phyloP scores from a whole-genome alignment of 83 land plant genomes.

The Picea abies region DNA sequence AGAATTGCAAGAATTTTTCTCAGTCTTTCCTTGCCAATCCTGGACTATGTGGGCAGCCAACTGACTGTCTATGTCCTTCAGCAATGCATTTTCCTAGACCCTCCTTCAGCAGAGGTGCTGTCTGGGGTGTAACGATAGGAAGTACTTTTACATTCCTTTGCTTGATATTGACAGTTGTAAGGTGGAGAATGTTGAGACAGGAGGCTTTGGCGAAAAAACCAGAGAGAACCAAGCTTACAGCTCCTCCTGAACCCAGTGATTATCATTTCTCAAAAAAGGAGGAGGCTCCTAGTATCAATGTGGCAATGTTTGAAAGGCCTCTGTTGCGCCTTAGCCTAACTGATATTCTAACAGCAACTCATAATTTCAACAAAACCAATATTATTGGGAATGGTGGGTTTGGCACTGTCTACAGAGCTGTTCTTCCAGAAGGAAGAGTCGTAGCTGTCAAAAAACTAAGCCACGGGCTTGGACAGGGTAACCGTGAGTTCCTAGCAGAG shows the following conservation, averaged over 20 bases:
- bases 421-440: constrained; percentile 33
- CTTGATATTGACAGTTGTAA: constrained; percentile 19
- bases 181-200: constrained; percentile 22
- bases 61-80: constrained; percentile 6
- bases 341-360: constrained; percentile 52
- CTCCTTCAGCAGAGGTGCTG: constrained; percentile 16
- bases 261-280: constrained; percentile 30
- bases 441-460: constrained; percentile 55
- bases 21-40: constrained; percentile 6
- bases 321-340: constrained; percentile 30
- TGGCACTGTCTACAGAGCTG: constrained; percentile 64
- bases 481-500: constrained; percentile 37
- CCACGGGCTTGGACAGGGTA: constrained; percentile 35
- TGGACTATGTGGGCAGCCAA: background rate
- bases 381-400: constrained; percentile 69
- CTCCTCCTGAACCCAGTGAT: constrained; percentile 21
- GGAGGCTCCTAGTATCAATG: constrained; percentile 61
- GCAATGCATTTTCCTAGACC: constrained; percentile 1
- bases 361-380: constrained; percentile 51
- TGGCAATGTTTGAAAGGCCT: constrained; percentile 56
- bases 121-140: constrained; percentile 25
- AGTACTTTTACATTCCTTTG: constrained; percentile 11
- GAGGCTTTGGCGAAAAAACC: background rate
- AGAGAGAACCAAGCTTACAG: constrained; percentile 10
- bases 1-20: constrained; percentile 21